Evolutionary conservation across 306 rosid genomes (phyloP).

Genomic region (Neltuma alba): DNA sequence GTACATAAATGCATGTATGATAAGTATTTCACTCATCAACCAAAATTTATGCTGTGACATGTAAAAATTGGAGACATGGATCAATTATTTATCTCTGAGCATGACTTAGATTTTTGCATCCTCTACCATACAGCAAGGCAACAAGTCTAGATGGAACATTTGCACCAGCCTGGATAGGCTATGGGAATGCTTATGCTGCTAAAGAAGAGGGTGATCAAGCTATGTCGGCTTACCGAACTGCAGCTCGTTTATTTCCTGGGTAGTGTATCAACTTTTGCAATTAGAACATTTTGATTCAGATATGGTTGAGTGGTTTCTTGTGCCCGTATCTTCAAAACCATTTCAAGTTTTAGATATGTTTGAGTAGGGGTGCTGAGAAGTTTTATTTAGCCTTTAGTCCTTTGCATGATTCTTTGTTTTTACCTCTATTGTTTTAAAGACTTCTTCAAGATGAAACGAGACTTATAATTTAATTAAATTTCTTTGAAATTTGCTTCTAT

Average conservation of each 20-base stretch:
- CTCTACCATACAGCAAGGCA: constrained; percentile 70
- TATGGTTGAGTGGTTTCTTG: constrained; percentile 19
- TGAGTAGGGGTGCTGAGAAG: not conserved
- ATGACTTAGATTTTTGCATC: constrained; percentile 7
- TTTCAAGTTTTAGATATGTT: not conserved
- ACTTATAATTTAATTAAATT: not conserved
- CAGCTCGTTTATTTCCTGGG: constrained; percentile 99
- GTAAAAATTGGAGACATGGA: not conserved
- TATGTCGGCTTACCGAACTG: constrained; percentile 95
- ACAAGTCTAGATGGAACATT: constrained; percentile 90
- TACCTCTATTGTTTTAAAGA: constrained; percentile 1
- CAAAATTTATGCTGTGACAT: not conserved
- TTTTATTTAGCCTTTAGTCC: not conserved
- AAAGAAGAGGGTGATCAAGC: constrained; percentile 99
- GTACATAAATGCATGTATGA: constrained; percentile 7
- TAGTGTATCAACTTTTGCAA: constrained; percentile 28
- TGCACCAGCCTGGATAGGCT: constrained; percentile 97
- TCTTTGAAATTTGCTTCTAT: constrained; percentile 2
- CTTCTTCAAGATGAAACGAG: not conserved
- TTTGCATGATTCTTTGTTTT: not conserved
- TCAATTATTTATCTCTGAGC: constrained; percentile 1
- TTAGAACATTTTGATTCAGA: not conserved
- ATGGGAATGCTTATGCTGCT: constrained; percentile 92
- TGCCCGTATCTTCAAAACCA: constrained; percentile 17
- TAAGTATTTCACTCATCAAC: constrained; percentile 19